Evolutionary conservation across 2,329 filamentous ascomycete species (phyloP), one percentile per base, ranked within the genome.

Genomic region (Keithomyces neogunnii): DNA sequence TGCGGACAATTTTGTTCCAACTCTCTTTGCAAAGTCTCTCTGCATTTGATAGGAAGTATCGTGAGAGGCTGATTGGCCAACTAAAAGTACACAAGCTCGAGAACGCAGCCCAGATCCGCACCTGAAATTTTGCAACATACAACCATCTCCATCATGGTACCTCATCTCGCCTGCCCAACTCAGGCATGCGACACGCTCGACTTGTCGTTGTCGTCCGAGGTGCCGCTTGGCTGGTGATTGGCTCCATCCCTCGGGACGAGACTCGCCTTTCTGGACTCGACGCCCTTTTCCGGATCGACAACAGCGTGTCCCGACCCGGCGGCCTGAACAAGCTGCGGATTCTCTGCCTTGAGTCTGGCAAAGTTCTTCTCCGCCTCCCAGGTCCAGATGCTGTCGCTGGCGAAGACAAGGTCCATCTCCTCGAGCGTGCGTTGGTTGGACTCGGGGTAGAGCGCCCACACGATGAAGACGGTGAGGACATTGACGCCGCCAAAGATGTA

Each of bases 361-460:
- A 86, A 87, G 32, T 77, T 82, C 59, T 71, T 74, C 66, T 87
- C 84, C 0, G 83, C 84, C 48, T 86, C 82, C 85, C 86, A 89
- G 1, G 77, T 77, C 82, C 82, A 89, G 3, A 80, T 79, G 0
- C 75, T 82, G 19, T 82, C 73, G 1, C 81, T 76, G 0, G 85
- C 82, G 57, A 90, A 89, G 0, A 89, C 67, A 0, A 89, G 67
- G 54, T 90, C 82, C 72, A 89, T 89, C 60, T 89, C 85, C 60
- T 89, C 86, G 0, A 89, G 70, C 0, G 85, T 89, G 0, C 86
- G 77, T 63, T 87, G 82, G 60, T 84, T 88, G 3, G 81, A 86
- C 62, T 89, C 86, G 0, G 86, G 86, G 52, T 88, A 89, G 0
- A 90, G 60, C 0, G 83, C 82, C 82, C 84, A 90, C 0, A 88